Percentiles rank a stretch among this genome's conserved stretches.
Conservation (phyloP, 192 early-diverging fungal species). For the Linnemannia exigua region DNA sequence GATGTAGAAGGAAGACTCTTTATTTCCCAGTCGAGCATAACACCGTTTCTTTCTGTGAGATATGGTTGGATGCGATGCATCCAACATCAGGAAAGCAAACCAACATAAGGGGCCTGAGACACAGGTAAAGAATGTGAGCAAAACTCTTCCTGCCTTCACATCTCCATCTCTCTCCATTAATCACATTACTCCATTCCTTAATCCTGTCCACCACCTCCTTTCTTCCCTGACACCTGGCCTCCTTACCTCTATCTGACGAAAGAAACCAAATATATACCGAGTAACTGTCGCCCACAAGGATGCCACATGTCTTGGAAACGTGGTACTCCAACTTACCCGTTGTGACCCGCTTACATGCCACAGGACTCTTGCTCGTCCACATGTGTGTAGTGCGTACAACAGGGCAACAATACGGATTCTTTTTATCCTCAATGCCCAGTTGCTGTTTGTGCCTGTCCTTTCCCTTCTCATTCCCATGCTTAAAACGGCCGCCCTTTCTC, state of each 20-base stretch:
- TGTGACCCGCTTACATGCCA: not conserved
- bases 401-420: not conserved
- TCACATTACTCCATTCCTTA: not conserved
- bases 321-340: not conserved
- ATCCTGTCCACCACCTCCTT: not conserved
- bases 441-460: not conserved
- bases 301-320: not conserved
- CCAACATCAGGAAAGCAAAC: no score
- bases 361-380: conserved; percentile 2
- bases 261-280: not conserved
- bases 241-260: not conserved
- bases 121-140: not conserved
- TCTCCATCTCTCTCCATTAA: not conserved
- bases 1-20: no score
- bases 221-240: not conserved
- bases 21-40: no score
- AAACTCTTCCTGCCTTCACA: not conserved
- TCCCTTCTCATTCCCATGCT: not conserved
- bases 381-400: conserved; percentile 3
- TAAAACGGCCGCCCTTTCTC: not conserved
- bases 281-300: not conserved
- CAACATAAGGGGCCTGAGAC: no score
- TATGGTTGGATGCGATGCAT: not conserved
- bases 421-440: not conserved
- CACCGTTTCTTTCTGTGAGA: not conserved